Evolutionary conservation across 2,329 filamentous ascomycete species (phyloP), one percentile per base, ranked within the genome.

Genomic region (Thelonectria olida): DNA sequence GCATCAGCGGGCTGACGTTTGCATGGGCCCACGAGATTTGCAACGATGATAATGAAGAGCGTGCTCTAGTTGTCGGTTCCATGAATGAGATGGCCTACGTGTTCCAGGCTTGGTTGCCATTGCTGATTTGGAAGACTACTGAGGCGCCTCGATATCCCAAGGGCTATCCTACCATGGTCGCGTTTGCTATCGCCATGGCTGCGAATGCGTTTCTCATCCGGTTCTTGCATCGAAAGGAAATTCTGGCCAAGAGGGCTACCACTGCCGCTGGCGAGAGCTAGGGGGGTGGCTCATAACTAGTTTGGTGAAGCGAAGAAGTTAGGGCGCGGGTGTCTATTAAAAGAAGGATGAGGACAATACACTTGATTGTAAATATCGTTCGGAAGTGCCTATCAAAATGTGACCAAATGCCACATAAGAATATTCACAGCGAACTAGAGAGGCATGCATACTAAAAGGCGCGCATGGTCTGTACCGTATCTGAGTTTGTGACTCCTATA

Each of bases 21-120:
- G 80, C 81, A 0, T 84, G 82, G 82, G 80, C 80, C 0, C 79
- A 83, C 59, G 82, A 84, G 67, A 82, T 84, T 41, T 84, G 81
- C 67, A 76, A 74, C 36, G 80, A 78, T 10, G 81, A 84, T 61
- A 83, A 88, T 55, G 88, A 92, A 73, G 89, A 91, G 75, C 79
- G 88, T 9, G 88, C 89, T 0, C 77, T 92, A 4, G 87, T 91
- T 1, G 83, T 89, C 1, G 89, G 81, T 0, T 77, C 81, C 15
- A 91, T 91, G 87, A 92, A 91, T 61, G 84, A 89, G 70, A 84
- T 91, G 78, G 88, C 88, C 0, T 90, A 91, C 61, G 87, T 90
- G 1, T 75, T 92, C 42, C 88, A 91, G 69, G 87, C 88, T 0
- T 92, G 89, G 89, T 72, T 92, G 41, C 90, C 90, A 7, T 80